These are phyloP conservation scores for Candida boidinii DNA, from an alignment of 805 yeast species.

Conservation along the genomic window DNA sequence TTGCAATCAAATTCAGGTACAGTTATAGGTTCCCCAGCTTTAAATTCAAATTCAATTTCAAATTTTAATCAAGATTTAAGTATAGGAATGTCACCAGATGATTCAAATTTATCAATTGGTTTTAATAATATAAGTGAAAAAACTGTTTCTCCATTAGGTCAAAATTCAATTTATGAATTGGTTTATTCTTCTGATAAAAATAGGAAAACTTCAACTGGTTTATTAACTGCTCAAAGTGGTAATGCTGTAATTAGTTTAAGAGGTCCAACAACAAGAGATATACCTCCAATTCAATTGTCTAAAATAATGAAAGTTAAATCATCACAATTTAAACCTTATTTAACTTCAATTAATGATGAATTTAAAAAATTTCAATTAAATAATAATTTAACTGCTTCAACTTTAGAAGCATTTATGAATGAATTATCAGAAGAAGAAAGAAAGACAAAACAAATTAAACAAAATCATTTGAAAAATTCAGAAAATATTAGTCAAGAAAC, in stretches of 20 bases:
- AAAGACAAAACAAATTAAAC: conserved; percentile 2
- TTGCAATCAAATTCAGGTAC: too few relatives aligned
- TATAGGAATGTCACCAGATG: too few relatives aligned
- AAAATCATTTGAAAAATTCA: too few relatives aligned
- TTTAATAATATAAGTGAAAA: conserved; percentile 29
- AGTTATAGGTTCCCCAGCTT: conserved; percentile 17
- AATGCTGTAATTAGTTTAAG: conserved; percentile 39
- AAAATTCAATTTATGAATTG: conserved; percentile 71
- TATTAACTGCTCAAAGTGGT: conserved; percentile 20
- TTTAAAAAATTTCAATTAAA: conserved; percentile 35
- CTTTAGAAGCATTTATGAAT: conserved; percentile 27
- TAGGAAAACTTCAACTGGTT: conserved; percentile 18
- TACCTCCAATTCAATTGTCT: conserved; percentile 69
- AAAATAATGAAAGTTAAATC: conserved; percentile 38
- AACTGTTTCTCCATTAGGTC: conserved; percentile 49
- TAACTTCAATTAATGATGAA: conserved; percentile 33
- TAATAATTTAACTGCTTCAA: conserved; percentile 33
- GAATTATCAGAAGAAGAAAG: conserved; percentile 17
- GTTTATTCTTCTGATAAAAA: conserved; percentile 50
- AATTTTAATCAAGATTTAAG: too few relatives aligned
- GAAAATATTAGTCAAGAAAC: conserved; percentile 11
- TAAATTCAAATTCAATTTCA: conserved; percentile 8
- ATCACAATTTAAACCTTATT: conserved; percentile 34
- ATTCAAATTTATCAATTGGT: conserved; percentile 28
- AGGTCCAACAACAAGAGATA: conserved; percentile 74